phyloP scores from a whole-genome alignment of 441 rosid genomes.

The Biscutella auriculata region DNA sequence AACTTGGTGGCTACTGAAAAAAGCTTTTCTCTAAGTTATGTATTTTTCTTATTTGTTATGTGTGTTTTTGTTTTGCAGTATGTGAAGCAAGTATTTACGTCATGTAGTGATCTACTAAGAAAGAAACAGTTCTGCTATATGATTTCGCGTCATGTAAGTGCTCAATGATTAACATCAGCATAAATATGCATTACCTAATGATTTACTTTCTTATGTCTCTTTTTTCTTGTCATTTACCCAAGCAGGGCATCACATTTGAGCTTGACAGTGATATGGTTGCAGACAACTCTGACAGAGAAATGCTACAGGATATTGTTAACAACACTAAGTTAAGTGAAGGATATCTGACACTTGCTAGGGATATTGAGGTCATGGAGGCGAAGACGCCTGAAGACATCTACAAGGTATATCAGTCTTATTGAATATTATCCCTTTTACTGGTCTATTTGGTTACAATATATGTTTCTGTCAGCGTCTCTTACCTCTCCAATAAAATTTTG shows the following conservation, averaged over 20 bases:
- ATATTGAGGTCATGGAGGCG: constrained; percentile 98
- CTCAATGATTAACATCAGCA: not conserved
- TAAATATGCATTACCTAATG: not conserved
- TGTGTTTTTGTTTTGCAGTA: constrained; percentile 39
- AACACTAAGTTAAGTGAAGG: constrained; percentile 72
- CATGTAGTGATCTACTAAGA: constrained; percentile 46
- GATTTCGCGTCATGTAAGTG: constrained; percentile 81
- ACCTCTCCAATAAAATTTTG: constrained; percentile 5
- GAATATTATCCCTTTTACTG: not conserved
- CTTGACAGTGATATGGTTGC: constrained; percentile 60
- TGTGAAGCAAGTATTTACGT: constrained; percentile 68
- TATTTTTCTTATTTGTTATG: constrained; percentile 13
- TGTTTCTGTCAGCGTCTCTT: not conserved
- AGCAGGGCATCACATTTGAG: constrained; percentile 66
- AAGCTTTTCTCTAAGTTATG: not conserved
- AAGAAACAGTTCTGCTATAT: constrained; percentile 89
- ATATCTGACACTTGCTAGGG: constrained; percentile 91
- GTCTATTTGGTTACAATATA: not conserved
- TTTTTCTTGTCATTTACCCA: not conserved
- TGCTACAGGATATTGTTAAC: constrained; percentile 74
- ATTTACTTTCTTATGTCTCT: not conserved
- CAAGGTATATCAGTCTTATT: constrained; percentile 39
- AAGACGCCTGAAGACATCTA: constrained; percentile 94
- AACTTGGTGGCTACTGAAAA: not conserved
- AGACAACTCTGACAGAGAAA: constrained; percentile 52